Percentiles rank a stretch among this genome's conserved stretches.
These are phyloP conservation scores for Crithidia sp. DNA, from an alignment of 208 protist genomes.

Conservation along the genomic window DNA sequence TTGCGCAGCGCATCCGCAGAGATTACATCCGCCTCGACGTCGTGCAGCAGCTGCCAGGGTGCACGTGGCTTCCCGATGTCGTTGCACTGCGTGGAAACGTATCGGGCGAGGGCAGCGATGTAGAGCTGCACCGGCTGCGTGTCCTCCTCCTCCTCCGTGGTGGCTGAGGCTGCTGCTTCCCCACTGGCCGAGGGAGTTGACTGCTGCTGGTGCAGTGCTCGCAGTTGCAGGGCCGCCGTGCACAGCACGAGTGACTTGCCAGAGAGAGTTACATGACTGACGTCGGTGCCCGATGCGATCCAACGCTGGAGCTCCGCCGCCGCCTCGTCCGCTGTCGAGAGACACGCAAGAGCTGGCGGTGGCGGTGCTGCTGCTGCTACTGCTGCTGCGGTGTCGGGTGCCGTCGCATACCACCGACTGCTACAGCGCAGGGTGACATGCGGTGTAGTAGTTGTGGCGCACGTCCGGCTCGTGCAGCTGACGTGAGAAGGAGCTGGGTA, in stretches of 20 bases:
- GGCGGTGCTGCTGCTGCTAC: background rate
- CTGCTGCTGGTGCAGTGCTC: background rate
- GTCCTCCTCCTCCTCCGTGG: no score
- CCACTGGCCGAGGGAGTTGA: background rate
- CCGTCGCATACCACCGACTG: constrained; percentile 8
- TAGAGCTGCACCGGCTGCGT: constrained; percentile 13
- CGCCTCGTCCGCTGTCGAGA: constrained; percentile 21
- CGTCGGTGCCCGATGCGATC: background rate
- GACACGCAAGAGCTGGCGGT: background rate
- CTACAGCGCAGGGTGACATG: background rate
- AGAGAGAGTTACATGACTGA: background rate
- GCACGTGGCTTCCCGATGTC: constrained; percentile 15
- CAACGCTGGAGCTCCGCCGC: constrained; percentile 24
- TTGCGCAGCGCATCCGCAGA: constrained; percentile 8
- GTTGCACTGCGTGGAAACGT: constrained; percentile 24
- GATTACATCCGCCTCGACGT: constrained; percentile 20
- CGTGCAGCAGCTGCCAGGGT: constrained; percentile 1
- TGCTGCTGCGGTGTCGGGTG: background rate
- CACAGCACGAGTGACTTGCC: constrained; percentile 35
- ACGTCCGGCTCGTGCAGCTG: no score
- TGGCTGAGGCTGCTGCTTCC: background rate
- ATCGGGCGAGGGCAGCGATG: constrained; percentile 14
- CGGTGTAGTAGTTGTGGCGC: no score
- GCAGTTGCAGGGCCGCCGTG: constrained; percentile 26
- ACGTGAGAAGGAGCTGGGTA: background rate